Percentiles rank a stretch among this genome's conserved stretches.
Evolutionary conservation across 495 filamentous ascomycete species (phyloP).

Genomic region (Physcia stellaris): DNA sequence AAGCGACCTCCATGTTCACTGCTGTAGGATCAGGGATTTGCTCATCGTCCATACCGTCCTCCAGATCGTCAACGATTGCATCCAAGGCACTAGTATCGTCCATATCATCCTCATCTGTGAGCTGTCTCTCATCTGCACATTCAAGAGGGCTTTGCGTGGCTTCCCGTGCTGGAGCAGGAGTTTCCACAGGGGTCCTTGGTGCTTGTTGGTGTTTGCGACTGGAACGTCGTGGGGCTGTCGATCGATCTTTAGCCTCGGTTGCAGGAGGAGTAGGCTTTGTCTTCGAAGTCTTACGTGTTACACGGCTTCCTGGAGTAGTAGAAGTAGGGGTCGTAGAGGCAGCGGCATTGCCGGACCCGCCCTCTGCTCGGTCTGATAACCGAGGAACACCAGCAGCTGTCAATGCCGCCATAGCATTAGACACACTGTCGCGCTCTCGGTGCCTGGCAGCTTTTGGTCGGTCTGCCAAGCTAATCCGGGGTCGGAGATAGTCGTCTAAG

Average conservation of each 20-base stretch:
- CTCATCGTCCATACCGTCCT: constrained; percentile 73
- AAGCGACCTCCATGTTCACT: constrained; percentile 84
- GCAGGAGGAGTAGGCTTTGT: constrained; percentile 18
- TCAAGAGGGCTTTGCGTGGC: constrained; percentile 49
- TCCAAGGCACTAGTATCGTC: constrained; percentile 60
- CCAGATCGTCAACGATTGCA: constrained; percentile 79
- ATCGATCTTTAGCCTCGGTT: constrained; percentile 29
- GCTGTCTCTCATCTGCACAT: constrained; percentile 85
- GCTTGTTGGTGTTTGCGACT: constrained; percentile 38
- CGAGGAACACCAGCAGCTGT: constrained; percentile 49
- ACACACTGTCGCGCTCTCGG: constrained; percentile 55
- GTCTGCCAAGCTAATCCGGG: constrained; percentile 73
- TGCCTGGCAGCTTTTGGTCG: constrained; percentile 54
- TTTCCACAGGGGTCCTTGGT: constrained; percentile 30
- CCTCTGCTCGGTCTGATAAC: constrained; percentile 23
- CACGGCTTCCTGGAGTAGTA: constrained; percentile 7
- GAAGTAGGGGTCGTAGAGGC: constrained; percentile 16
- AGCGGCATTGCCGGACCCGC: constrained; percentile 19
- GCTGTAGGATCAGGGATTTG: constrained; percentile 65
- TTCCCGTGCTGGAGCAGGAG: constrained; percentile 26
- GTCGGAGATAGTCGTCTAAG: constrained; percentile 88
- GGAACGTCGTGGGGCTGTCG: constrained; percentile 34
- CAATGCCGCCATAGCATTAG: constrained; percentile 59
- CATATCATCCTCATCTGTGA: constrained; percentile 62
- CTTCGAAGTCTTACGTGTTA: constrained; percentile 19